A percentile compares a stretch with the other conserved stretches of the same genome.
Conservation (phyloP, 805 yeast genomes). For the Yamadazyma sp. region DNA sequence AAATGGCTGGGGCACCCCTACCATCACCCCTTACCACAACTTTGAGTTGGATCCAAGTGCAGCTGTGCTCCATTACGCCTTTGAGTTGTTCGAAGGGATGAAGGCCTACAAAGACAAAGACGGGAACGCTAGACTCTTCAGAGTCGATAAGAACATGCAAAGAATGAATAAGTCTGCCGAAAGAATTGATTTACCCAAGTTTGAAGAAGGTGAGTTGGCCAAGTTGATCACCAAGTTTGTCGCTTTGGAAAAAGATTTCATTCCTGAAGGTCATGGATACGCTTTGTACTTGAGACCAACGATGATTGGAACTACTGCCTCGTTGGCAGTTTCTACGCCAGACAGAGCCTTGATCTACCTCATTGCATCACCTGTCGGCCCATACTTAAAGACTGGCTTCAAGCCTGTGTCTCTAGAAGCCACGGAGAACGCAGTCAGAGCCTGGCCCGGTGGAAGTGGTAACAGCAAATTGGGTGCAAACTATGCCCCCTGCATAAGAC, state of each 20-base stretch:
- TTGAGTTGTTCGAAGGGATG: slow-evolving; percentile 93
- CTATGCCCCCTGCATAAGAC: slow-evolving; percentile 93
- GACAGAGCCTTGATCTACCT: slow-evolving; percentile 78
- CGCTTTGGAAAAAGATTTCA: slow-evolving; percentile 69
- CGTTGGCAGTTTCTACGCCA: slow-evolving; percentile 85
- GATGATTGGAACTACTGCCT: slow-evolving; percentile 86
- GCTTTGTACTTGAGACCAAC: slow-evolving; percentile 94
- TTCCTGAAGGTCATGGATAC: slow-evolving; percentile 86
- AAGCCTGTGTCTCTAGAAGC: slow-evolving; percentile 94
- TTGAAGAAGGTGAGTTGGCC: slow-evolving; percentile 74
- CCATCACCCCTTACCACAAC: slow-evolving; percentile 80
- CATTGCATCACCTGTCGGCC: slow-evolving; percentile 95
- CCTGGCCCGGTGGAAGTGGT: slow-evolving; percentile 99
- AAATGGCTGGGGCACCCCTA: slow-evolving; percentile 87
- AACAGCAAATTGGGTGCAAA: slow-evolving; percentile 95
- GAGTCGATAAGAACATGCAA: slow-evolving; percentile 88
- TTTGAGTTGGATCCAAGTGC: slow-evolving; percentile 81
- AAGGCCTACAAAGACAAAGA: slow-evolving; percentile 76
- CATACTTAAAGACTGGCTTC: slow-evolving; percentile 87
- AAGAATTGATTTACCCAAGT: slow-evolving; percentile 85
- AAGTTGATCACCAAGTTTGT: slow-evolving; percentile 76
- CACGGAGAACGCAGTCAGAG: slow-evolving; percentile 93
- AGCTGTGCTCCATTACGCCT: slow-evolving; percentile 91
- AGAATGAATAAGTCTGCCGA: slow-evolving; percentile 88
- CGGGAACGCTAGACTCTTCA: slow-evolving; percentile 75